These are phyloP conservation scores for Piper betle DNA, from an alignment of 164 flowering plant genomes.

Conservation along the genomic window DNA sequence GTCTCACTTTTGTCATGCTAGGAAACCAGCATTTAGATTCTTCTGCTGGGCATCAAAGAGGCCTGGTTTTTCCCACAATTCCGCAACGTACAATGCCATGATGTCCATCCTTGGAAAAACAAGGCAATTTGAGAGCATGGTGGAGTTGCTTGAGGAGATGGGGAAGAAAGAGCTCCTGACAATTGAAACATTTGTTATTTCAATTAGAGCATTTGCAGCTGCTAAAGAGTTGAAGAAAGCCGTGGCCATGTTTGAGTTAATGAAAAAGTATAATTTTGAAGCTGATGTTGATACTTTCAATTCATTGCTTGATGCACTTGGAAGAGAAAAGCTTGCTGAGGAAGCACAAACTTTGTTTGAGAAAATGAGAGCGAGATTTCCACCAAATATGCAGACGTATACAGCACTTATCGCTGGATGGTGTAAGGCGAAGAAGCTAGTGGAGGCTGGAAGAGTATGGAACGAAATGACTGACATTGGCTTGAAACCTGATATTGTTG, in stretches of 20 bases:
- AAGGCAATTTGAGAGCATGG: conserved; percentile 86
- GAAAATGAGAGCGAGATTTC: conserved; percentile 50
- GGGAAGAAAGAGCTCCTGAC: conserved; percentile 54
- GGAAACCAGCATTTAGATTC: conserved; percentile 74
- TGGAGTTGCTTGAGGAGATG: conserved; percentile 73
- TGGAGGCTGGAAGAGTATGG: conserved; percentile 76
- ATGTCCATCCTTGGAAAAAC: conserved; percentile 61
- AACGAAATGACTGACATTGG: conserved; percentile 78
- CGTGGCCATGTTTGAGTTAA: conserved; percentile 64
- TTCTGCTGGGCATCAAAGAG: conserved; percentile 60
- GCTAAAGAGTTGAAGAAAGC: conserved; percentile 82
- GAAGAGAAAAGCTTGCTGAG: conserved; percentile 65
- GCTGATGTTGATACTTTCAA: conserved; percentile 52
- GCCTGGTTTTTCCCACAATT: conserved; percentile 54
- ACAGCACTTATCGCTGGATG: conserved; percentile 76
- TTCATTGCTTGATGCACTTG: conserved; percentile 61
- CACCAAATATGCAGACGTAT: conserved; percentile 54
- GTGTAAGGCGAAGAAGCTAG: conserved; percentile 62
- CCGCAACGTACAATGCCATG: conserved; percentile 64
- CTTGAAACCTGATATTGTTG: conserved; percentile 66
- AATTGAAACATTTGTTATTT: conserved; percentile 58
- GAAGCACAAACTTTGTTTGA: conserved; percentile 69
- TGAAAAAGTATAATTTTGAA: conserved; percentile 55
- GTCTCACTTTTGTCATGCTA: conserved; percentile 48
- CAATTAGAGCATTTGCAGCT: conserved; percentile 64